Evolutionary conservation across 2,329 filamentous ascomycete species (phyloP).

Genomic region (Torrubiella hemipterigena): DNA sequence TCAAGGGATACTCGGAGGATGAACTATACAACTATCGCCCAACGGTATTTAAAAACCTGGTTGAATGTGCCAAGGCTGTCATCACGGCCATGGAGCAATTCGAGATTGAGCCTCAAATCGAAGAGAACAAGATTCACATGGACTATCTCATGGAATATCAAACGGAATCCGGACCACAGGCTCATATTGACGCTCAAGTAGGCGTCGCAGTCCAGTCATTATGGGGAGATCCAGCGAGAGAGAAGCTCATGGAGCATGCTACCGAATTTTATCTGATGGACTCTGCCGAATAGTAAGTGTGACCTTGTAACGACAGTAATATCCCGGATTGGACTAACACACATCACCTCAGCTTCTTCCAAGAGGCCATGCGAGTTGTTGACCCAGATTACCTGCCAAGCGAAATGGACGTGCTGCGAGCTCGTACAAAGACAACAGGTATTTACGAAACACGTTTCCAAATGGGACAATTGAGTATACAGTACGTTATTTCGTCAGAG

Average conservation of each 20-base stretch:
- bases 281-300: slow-evolving; percentile 85
- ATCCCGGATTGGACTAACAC: background rate
- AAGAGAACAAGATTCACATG: slow-evolving; percentile 61
- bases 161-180: slow-evolving; percentile 81
- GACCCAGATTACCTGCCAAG: slow-evolving; percentile 77
- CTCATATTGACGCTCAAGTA: slow-evolving; percentile 67
- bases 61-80: slow-evolving; percentile 91
- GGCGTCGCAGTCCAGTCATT: slow-evolving; percentile 73
- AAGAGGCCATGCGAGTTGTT: slow-evolving; percentile 79
- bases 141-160: slow-evolving; percentile 79
- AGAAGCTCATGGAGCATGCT: slow-evolving; percentile 78
- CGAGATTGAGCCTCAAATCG: slow-evolving; percentile 63
- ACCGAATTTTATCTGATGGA: slow-evolving; percentile 99
- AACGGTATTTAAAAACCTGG: slow-evolving; percentile 95
- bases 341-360: slow-evolving; percentile 67
- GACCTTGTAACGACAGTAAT: slow-evolving; percentile 2
- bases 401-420: slow-evolving; percentile 89
- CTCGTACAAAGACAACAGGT: slow-evolving; percentile 94
- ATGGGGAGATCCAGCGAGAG: slow-evolving; percentile 81
- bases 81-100: slow-evolving; percentile 89
- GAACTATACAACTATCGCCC: slow-evolving; percentile 89
- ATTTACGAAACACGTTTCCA: slow-evolving; percentile 98
- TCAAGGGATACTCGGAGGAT: slow-evolving; percentile 92
- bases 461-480: slow-evolving; percentile 97
- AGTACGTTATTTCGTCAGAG: slow-evolving; percentile 72